phyloP scores from a whole-genome alignment of 371 early-diverging fungal species.

The Mucor piriformis region DNA sequence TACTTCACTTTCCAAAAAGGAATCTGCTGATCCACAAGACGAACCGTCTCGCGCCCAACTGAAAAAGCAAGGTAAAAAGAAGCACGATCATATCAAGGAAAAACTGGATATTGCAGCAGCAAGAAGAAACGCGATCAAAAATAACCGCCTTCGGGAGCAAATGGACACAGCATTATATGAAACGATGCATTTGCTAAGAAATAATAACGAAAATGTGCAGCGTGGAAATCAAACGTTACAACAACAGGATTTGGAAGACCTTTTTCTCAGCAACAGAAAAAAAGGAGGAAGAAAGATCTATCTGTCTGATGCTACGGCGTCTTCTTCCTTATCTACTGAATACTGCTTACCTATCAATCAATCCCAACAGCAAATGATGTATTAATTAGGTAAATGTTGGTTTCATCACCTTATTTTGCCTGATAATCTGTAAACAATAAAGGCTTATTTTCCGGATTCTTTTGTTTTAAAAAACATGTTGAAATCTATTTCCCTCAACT shows the following conservation, averaged over 20 bases:
- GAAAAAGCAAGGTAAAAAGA: not conserved
- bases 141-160: constrained; percentile 11
- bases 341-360: not conserved
- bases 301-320: not conserved
- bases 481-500: no score
- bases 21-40: not conserved
- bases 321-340: constrained; percentile 1
- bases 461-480: no score
- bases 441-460: no score
- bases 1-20: not conserved
- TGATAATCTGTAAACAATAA: no score
- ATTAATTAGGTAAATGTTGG: not conserved
- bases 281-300: not conserved
- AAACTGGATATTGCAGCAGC: constrained; percentile 20
- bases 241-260: constrained; percentile 4
- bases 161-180: constrained; percentile 17
- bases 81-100: constrained; percentile 9
- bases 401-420: not conserved
- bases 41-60: not conserved
- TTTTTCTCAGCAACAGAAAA: not conserved
- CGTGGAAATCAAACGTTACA: not conserved
- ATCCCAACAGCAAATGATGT: not conserved
- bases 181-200: constrained; percentile 10
- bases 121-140: constrained; percentile 16
- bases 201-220: not conserved